A percentile compares a stretch with the other conserved stretches of the same genome.
These are phyloP conservation scores for Colletotrichum tropicicola DNA, from an alignment of 2,329 filamentous ascomycete genomes.

Conservation along the genomic window DNA sequence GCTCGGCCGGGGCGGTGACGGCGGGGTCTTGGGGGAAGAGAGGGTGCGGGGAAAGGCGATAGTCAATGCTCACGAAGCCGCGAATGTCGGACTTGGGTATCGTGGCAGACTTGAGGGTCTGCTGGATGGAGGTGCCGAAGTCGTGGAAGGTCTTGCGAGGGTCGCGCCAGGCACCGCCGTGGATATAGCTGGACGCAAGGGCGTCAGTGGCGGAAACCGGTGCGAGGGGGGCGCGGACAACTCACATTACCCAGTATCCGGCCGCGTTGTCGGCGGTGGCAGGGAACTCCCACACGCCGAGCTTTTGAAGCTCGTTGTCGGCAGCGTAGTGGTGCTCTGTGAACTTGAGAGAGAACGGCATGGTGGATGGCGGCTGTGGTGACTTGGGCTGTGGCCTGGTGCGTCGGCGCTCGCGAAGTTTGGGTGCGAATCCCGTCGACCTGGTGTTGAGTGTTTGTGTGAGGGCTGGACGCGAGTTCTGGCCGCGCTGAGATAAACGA, in stretches of 20 bases:
- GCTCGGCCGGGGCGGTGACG: conserved; percentile 32
- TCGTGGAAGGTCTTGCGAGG: conserved; percentile 56
- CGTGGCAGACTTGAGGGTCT: conserved; percentile 45
- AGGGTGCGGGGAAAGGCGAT: conserved; percentile 65
- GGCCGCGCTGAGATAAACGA: no score
- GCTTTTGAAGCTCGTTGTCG: conserved; percentile 51
- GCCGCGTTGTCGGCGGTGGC: conserved; percentile 22
- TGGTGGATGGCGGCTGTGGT: conserved; percentile 1
- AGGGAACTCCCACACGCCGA: conserved; percentile 54
- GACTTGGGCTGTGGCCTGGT: background rate
- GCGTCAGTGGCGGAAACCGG: background rate
- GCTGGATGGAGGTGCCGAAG: conserved; percentile 54
- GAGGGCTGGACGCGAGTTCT: no score
- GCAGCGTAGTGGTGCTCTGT: conserved; percentile 46
- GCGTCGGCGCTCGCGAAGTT: background rate
- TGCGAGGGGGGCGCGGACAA: background rate
- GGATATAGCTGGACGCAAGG: conserved; percentile 55
- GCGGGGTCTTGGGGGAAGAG: conserved; percentile 47
- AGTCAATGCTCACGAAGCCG: conserved; percentile 71
- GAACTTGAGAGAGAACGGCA: conserved; percentile 38
- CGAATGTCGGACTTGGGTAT: conserved; percentile 51
- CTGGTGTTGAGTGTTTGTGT: no score
- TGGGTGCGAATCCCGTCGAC: background rate
- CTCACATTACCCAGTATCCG: conserved; percentile 49
- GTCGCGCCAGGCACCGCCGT: conserved; percentile 72